These are phyloP conservation scores for Aureobasidium zeae DNA, from an alignment of 2,329 filamentous ascomycete species.

Conservation along the genomic window DNA sequence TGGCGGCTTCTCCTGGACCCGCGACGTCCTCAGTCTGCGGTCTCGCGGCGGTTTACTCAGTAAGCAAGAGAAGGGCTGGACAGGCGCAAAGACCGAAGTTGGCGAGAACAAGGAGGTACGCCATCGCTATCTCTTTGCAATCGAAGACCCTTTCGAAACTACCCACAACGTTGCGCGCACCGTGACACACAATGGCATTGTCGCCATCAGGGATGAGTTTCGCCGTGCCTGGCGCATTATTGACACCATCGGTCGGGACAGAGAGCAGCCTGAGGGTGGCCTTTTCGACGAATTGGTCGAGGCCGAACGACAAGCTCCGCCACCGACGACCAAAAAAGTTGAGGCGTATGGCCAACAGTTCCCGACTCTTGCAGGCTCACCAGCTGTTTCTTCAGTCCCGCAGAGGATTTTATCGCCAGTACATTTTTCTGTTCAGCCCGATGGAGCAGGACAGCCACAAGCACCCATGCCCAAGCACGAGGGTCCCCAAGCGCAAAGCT, in stretches of 20 bases:
- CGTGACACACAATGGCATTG: slow-evolving; percentile 73
- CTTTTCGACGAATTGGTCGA: slow-evolving; percentile 24
- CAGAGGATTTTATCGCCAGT: neutral
- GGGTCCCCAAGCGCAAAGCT: neutral
- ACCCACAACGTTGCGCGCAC: slow-evolving; percentile 84
- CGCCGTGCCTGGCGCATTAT: slow-evolving; percentile 69
- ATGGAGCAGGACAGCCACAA: neutral
- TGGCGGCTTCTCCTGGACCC: slow-evolving; percentile 67
- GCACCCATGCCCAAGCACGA: neutral
- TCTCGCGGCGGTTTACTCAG: slow-evolving; percentile 57
- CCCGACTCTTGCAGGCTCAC: neutral
- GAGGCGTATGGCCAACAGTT: slow-evolving; percentile 14
- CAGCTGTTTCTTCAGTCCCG: neutral
- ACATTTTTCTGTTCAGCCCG: neutral
- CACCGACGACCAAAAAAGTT: slow-evolving; percentile 5
- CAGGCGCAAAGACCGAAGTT: slow-evolving; percentile 61
- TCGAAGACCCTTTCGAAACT: slow-evolving; percentile 84
- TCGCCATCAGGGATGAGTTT: slow-evolving; percentile 76
- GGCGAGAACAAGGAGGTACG: slow-evolving; percentile 60
- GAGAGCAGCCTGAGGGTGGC: slow-evolving; percentile 20
- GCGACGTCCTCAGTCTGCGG: slow-evolving; percentile 69
- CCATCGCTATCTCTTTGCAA: slow-evolving; percentile 74
- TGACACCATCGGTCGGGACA: slow-evolving; percentile 39
- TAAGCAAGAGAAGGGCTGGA: slow-evolving; percentile 78
- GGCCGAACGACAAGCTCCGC: slow-evolving; percentile 9